Percentiles rank a stretch among this genome's conserved stretches.
phyloP scores from a whole-genome alignment of 2,329 filamentous ascomycete species.

The Helicocarpus griseus region DNA sequence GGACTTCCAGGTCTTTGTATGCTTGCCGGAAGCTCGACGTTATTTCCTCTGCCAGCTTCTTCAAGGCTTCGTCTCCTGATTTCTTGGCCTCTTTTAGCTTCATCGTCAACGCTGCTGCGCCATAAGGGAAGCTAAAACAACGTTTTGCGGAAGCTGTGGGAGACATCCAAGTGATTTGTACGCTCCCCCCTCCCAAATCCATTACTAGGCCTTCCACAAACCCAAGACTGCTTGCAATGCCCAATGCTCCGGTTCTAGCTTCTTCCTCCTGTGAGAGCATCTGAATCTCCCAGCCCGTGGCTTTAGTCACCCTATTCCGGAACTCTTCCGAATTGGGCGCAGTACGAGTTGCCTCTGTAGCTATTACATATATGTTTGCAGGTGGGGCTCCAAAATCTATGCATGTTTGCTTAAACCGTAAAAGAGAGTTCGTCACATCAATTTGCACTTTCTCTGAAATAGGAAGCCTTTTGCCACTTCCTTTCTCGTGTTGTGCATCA shows the following conservation, averaged over 20 bases:
- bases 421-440: slow-evolving; percentile 56
- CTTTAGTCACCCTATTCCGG: slow-evolving; percentile 51
- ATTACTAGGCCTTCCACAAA: slow-evolving; percentile 70
- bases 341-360: slow-evolving; percentile 80
- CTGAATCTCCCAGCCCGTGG: slow-evolving; percentile 58
- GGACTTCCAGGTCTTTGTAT: slow-evolving; percentile 48
- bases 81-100: slow-evolving; percentile 39
- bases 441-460: slow-evolving; percentile 52
- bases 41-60: slow-evolving; percentile 46
- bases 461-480: slow-evolving; percentile 35
- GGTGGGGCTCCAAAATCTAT: slow-evolving; percentile 55
- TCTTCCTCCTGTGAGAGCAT: slow-evolving; percentile 72
- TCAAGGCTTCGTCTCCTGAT: slow-evolving; percentile 38
- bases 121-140: slow-evolving; percentile 59
- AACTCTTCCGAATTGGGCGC: slow-evolving; percentile 65
- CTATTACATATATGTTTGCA: slow-evolving; percentile 62
- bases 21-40: slow-evolving; percentile 49
- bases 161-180: slow-evolving; percentile 59
- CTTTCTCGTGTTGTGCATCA: slow-evolving; percentile 56
- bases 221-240: slow-evolving; percentile 65
- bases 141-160: slow-evolving; percentile 45
- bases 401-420: slow-evolving; percentile 64
- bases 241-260: slow-evolving; percentile 72
- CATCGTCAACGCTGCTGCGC: slow-evolving; percentile 55
- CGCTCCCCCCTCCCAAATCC: slow-evolving; percentile 71